Percentiles rank a stretch among this genome's conserved stretches.
Evolutionary conservation across 768 basidiomycete genomes (phyloP).

Genomic region (Inosperma sp.): DNA sequence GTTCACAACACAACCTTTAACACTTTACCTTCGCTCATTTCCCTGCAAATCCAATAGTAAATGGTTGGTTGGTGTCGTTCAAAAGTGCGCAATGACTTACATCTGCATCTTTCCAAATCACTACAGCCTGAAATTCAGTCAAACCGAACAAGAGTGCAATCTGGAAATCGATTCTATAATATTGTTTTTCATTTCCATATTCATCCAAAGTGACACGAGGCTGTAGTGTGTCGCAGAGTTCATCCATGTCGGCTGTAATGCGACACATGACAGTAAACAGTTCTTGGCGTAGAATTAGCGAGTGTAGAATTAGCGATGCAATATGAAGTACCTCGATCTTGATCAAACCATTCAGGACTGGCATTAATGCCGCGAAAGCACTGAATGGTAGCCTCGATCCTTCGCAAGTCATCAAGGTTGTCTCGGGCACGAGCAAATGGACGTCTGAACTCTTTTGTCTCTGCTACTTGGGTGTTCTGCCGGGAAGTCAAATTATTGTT

Average conservation of each 20-base stretch:
- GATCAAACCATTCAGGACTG: constrained; percentile 10
- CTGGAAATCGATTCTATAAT: constrained; percentile 25
- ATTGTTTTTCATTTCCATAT: constrained; percentile 10
- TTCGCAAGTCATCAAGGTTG: background rate
- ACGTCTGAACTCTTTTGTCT: constrained; percentile 20
- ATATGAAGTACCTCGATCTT: constrained; percentile 8
- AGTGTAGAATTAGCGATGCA: background rate
- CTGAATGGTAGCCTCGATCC: constrained; percentile 3
- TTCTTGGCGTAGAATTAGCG: background rate
- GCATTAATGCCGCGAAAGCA: constrained; percentile 11
- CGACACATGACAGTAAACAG: constrained; percentile 9
- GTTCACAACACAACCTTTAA: no score
- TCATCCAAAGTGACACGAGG: constrained; percentile 1
- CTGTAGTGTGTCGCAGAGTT: constrained; percentile 4
- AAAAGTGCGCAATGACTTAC: no score
- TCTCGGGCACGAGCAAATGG: constrained; percentile 13
- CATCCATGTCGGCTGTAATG: constrained; percentile 11
- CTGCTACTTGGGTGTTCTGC: constrained; percentile 21
- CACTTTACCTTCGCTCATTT: no score
- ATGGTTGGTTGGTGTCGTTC: no score
- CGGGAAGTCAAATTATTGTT: background rate
- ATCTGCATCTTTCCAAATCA: constrained; percentile 38
- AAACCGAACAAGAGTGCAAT: constrained; percentile 41
- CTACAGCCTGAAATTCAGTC: constrained; percentile 43
- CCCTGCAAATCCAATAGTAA: no score